A percentile compares a stretch with the other conserved stretches of the same genome.
These are phyloP conservation scores for Phytophthora pini DNA, from an alignment of 352 stramenopile species.

Conservation along the genomic window DNA sequence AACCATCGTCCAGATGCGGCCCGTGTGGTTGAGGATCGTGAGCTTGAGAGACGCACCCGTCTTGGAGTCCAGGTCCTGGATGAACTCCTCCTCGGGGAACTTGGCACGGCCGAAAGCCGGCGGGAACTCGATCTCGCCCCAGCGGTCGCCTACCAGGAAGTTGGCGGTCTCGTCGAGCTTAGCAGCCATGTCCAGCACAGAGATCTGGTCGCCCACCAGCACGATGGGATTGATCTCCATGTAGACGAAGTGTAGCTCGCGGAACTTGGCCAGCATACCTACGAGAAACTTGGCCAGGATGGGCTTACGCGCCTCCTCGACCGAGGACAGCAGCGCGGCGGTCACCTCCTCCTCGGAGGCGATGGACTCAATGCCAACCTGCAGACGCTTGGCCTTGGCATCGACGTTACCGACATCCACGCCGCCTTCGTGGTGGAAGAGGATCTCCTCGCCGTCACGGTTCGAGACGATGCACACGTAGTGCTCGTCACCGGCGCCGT, in stretches of 20 bases:
- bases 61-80: constrained; percentile 95
- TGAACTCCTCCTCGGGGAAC: constrained; percentile 97
- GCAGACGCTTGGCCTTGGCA: constrained; percentile 91
- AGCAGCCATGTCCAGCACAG: constrained; percentile 95
- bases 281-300: constrained; percentile 92
- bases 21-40: constrained; percentile 96
- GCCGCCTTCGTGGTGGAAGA: constrained; percentile 96
- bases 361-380: constrained; percentile 82
- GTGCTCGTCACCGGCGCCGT: constrained; percentile 94
- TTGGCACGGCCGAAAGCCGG: constrained; percentile 95
- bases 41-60: constrained; percentile 97
- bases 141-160: constrained; percentile 94
- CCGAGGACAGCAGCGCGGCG: constrained; percentile 73
- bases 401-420: constrained; percentile 97
- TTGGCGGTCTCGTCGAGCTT: constrained; percentile 97
- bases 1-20: constrained; percentile 98
- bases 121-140: constrained; percentile 95
- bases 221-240: constrained; percentile 99
- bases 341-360: constrained; percentile 81
- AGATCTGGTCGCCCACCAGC: constrained; percentile 91
- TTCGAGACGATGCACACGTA: constrained; percentile 98
- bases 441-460: constrained; percentile 94
- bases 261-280: constrained; percentile 92
- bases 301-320: constrained; percentile 78
- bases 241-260: constrained; percentile 97